A percentile compares a stretch with the other conserved stretches of the same genome.
phyloP scores from a whole-genome alignment of 73 alveolate species.

The Tetrahymena borealis region DNA sequence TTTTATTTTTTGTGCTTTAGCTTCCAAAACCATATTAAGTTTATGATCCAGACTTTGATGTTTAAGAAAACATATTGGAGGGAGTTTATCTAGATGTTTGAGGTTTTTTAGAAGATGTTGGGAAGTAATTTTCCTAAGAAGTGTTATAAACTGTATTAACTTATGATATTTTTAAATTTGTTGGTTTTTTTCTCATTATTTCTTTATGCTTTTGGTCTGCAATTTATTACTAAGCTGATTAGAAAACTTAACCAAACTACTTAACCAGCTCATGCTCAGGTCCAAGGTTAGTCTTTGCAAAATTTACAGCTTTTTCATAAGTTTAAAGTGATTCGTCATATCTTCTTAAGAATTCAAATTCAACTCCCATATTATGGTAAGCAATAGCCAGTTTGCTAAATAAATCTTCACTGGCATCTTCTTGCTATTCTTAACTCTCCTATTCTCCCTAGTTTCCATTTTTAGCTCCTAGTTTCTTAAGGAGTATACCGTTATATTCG shows the following conservation, averaged over 20 bases:
- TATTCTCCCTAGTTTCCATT: background rate
- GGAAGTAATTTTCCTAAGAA: background rate
- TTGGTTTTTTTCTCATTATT: background rate
- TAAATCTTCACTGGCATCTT: slow-evolving; percentile 56
- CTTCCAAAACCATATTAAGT: background rate
- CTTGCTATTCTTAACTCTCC: slow-evolving; percentile 19
- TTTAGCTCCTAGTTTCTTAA: background rate
- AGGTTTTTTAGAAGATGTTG: background rate
- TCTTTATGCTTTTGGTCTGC: background rate
- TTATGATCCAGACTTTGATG: background rate
- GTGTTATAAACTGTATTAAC: background rate
- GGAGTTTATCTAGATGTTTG: background rate
- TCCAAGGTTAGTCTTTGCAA: slow-evolving; percentile 46
- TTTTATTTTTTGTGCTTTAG: background rate
- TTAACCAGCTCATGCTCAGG: slow-evolving; percentile 11
- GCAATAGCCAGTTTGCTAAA: slow-evolving; percentile 62
- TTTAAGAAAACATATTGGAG: background rate
- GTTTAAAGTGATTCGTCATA: slow-evolving; percentile 47
- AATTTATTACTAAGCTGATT: background rate
- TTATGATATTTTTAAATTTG: background rate
- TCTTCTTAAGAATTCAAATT: slow-evolving; percentile 55
- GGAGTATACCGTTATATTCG: slow-evolving; percentile 23
- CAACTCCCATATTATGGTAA: slow-evolving; percentile 71
- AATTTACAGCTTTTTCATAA: slow-evolving; percentile 49
- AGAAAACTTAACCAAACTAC: background rate